Conservation (phyloP, 2,329 filamentous ascomycete species). For the Pestalotiopsis sp. region DNA sequence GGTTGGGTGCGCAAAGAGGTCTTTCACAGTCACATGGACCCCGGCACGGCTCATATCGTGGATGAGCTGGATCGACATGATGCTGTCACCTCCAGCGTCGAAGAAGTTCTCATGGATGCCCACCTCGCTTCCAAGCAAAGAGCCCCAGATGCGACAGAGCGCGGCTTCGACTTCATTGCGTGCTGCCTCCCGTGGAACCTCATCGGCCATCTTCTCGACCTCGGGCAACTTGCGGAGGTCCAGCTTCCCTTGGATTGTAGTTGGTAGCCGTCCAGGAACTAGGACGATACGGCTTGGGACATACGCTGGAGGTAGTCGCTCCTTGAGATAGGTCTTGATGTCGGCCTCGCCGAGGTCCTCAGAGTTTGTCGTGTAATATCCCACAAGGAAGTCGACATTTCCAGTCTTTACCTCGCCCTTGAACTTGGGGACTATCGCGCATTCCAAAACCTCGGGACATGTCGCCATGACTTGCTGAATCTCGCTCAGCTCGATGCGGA, state of each 20-base stretch:
- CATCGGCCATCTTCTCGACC: not conserved
- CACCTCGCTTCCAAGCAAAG: not conserved
- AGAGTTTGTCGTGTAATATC: not conserved
- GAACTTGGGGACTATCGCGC: not conserved
- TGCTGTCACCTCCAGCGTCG: not conserved
- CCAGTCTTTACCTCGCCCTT: not conserved
- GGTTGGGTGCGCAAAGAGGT: not conserved
- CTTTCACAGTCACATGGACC: not conserved
- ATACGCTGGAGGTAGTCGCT: not conserved
- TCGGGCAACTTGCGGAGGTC: not conserved
- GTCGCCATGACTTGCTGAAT: conserved; percentile 46
- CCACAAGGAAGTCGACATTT: not conserved
- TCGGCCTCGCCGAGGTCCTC: not conserved
- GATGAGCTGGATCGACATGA: not conserved
- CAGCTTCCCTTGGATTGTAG: not conserved
- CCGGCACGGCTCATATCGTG: not conserved
- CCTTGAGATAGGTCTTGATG: not conserved
- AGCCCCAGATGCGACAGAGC: not conserved
- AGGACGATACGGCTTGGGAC: not conserved
- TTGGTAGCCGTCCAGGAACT: not conserved
- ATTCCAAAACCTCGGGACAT: not conserved
- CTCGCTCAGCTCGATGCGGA: conserved; percentile 91
- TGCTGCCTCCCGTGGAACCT: not conserved
- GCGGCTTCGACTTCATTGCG: not conserved
- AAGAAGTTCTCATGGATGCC: not conserved